Conservation (phyloP, 805 yeast species). For the Lachancea lanzarotensis region DNA sequence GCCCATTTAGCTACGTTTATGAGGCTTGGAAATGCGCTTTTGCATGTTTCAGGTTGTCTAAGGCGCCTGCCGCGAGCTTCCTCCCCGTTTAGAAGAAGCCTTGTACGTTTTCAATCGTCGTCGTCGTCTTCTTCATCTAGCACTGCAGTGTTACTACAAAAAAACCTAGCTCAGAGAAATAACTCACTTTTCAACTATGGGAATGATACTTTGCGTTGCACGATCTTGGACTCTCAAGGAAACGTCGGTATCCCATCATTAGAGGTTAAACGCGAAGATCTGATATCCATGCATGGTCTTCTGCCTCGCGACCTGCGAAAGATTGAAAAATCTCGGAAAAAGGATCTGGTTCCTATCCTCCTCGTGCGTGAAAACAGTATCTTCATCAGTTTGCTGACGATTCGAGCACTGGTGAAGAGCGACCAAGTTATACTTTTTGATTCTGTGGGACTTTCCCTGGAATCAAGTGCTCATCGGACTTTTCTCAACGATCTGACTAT, state of each 20-base stretch:
- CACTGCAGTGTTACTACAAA: conserved; percentile 33
- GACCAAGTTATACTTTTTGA: conserved; percentile 75
- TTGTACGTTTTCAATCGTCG: conserved; percentile 1
- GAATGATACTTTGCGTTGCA: conserved; percentile 55
- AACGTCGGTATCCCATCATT: conserved; percentile 61
- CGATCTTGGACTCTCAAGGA: conserved; percentile 69
- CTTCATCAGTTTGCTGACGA: conserved; percentile 67
- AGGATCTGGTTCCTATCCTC: conserved; percentile 67
- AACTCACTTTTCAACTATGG: conserved; percentile 31
- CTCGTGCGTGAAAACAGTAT: conserved; percentile 71
- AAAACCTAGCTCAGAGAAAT: conserved; percentile 34
- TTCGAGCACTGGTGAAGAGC: conserved; percentile 70
- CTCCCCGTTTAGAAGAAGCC: neutral
- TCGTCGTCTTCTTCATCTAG: conserved; percentile 8
- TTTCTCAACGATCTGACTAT: conserved; percentile 21
- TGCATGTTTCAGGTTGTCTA: neutral
- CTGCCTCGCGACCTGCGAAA: conserved; percentile 88
- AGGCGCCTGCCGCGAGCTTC: neutral
- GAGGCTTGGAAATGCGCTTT: neutral
- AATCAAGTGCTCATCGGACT: conserved; percentile 24
- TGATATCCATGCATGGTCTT: conserved; percentile 67
- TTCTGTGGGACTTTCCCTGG: conserved; percentile 26
- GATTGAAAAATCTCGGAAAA: conserved; percentile 63
- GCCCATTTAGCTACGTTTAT: neutral
- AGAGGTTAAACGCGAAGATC: conserved; percentile 65